Evolutionary conservation across 2,329 filamentous ascomycete species (phyloP).

Genomic region (Ciborinia camelliae): DNA sequence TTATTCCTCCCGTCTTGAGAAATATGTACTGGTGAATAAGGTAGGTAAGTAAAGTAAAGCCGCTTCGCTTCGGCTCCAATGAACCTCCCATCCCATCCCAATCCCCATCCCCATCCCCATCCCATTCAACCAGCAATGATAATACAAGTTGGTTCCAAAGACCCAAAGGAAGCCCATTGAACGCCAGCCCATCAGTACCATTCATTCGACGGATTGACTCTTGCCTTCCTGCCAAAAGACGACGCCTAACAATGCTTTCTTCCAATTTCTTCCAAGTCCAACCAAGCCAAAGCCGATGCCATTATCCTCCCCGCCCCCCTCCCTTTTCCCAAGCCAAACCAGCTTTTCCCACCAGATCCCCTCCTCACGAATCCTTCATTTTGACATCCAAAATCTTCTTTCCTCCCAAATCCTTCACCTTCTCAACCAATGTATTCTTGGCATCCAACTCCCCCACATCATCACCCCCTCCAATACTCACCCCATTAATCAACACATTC

Average conservation of each 20-base stretch:
- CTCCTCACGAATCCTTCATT: neutral
- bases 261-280: neutral
- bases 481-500: constrained; percentile 83
- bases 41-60: no score
- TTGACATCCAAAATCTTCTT: constrained; percentile 47
- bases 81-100: neutral
- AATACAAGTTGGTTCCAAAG: neutral
- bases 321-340: neutral
- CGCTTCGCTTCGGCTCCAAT: no score
- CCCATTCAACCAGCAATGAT: neutral
- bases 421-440: constrained; percentile 64
- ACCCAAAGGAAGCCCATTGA: neutral
- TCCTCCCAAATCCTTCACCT: constrained; percentile 69
- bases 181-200: neutral
- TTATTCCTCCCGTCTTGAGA: no score
- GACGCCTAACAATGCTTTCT: neutral
- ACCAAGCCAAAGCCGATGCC: neutral
- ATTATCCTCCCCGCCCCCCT: neutral
- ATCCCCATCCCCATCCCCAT: neutral
- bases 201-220: neutral
- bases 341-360: neutral
- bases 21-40: no score
- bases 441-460: constrained; percentile 72
- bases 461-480: constrained; percentile 86
- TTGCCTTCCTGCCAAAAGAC: neutral